Conservation (phyloP, 164 flowering plant genomes). For the Paratinospora sagittata region DNA sequence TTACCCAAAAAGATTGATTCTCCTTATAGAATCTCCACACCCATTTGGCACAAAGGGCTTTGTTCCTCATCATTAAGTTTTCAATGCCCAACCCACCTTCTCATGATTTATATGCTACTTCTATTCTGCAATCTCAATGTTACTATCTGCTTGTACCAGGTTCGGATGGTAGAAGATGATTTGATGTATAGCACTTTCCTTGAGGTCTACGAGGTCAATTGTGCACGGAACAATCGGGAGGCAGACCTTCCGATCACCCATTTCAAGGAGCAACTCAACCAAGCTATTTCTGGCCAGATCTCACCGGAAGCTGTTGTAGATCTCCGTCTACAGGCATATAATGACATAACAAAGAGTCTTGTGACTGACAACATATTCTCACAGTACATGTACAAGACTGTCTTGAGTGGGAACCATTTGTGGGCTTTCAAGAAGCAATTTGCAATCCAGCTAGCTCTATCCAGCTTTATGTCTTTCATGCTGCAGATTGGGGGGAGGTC, state of each 20-base stretch:
- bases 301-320: constrained; percentile 84
- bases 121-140: neutral
- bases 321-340: constrained; percentile 92
- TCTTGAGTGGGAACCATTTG: constrained; percentile 77
- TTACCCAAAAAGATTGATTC: no score
- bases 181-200: constrained; percentile 94
- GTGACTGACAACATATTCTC: constrained; percentile 84
- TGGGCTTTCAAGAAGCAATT: constrained; percentile 99
- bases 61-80: neutral
- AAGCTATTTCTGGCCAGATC: constrained; percentile 89
- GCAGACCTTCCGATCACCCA: constrained; percentile 92
- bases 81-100: no score
- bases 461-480: constrained; percentile 94
- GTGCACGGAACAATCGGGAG: constrained; percentile 87
- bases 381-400: constrained; percentile 94
- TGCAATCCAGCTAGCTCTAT: constrained; percentile 91
- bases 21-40: no score
- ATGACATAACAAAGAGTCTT: constrained; percentile 60
- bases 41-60: no score
- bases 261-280: constrained; percentile 93
- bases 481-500: constrained; percentile 97
- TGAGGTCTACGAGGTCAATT: constrained; percentile 96
- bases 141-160: constrained; percentile 35
- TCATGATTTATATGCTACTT: neutral
- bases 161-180: constrained; percentile 99